phyloP scores from a whole-genome alignment of 2,329 filamentous ascomycete genomes.

The Fragosphaeria purpurea region DNA sequence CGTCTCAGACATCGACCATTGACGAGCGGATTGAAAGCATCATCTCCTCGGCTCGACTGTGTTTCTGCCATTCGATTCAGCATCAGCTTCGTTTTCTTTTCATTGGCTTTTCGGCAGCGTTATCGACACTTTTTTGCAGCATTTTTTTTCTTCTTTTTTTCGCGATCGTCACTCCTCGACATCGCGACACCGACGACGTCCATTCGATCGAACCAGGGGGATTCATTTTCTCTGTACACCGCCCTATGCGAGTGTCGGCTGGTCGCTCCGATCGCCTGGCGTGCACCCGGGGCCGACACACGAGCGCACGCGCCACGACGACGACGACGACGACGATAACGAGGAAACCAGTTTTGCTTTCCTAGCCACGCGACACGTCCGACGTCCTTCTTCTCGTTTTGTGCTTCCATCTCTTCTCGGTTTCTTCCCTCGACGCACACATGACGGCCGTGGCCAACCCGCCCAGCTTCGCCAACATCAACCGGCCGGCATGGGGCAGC shows the following conservation, averaged over 20 bases:
- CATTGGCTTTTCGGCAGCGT: background rate
- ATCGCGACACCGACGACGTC: no score
- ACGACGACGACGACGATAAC: background rate
- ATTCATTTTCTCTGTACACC: background rate
- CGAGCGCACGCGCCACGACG: background rate
- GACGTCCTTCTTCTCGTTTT: background rate
- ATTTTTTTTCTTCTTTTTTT: no score
- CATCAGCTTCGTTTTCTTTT: background rate
- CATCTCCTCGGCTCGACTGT: no score
- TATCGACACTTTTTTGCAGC: background rate
- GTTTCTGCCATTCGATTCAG: no score
- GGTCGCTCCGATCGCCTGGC: background rate
- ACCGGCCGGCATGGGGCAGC: constrained; percentile 56
- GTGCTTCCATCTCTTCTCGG: constrained; percentile 4
- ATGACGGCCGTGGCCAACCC: constrained; percentile 62
- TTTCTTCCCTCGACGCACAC: constrained; percentile 20
- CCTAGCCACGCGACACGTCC: background rate
- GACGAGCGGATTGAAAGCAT: no score
- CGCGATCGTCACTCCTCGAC: no score
- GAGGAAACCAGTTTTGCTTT: no score
- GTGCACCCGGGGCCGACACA: constrained; percentile 1
- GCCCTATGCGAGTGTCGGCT: constrained; percentile 3
- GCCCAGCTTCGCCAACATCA: constrained; percentile 53
- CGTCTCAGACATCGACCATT: background rate
- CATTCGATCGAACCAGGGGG: no score